Percentiles rank a stretch among this genome's conserved stretches.
phyloP scores from a whole-genome alignment of 2,329 filamentous ascomycete species.

The Hypoxylon sp. region DNA sequence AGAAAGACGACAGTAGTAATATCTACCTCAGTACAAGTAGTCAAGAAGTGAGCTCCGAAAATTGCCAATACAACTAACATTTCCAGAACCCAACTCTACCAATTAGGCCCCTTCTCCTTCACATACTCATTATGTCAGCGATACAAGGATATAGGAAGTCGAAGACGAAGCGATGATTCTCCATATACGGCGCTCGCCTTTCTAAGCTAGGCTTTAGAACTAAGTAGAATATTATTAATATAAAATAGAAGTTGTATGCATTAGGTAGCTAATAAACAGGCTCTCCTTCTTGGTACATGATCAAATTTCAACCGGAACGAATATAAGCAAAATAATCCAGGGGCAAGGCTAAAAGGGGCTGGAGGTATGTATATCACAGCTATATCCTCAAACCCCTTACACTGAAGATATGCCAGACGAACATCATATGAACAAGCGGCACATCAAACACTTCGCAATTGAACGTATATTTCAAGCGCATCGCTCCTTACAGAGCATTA shows the following conservation, averaged over 20 bases:
- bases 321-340: background rate
- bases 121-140: background rate
- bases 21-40: no score
- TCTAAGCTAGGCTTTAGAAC: background rate
- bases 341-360: no score
- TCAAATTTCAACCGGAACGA: background rate
- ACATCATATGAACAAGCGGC: background rate
- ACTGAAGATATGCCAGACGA: background rate
- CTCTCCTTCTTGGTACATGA: background rate
- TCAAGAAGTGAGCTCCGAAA: no score
- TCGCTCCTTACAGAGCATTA: background rate
- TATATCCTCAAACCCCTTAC: background rate
- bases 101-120: background rate
- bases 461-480: background rate
- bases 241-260: background rate
- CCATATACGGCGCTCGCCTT: background rate
- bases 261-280: background rate
- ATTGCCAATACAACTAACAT: no score
- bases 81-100: no score
- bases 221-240: background rate
- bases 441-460: background rate
- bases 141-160: background rate
- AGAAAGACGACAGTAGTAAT: background rate
- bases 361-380: no score
- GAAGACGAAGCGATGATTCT: background rate